A percentile compares a stretch with the other conserved stretches of the same genome.
Conservation (phyloP, 805 yeast species). For the Wickerhamiella galacta region DNA sequence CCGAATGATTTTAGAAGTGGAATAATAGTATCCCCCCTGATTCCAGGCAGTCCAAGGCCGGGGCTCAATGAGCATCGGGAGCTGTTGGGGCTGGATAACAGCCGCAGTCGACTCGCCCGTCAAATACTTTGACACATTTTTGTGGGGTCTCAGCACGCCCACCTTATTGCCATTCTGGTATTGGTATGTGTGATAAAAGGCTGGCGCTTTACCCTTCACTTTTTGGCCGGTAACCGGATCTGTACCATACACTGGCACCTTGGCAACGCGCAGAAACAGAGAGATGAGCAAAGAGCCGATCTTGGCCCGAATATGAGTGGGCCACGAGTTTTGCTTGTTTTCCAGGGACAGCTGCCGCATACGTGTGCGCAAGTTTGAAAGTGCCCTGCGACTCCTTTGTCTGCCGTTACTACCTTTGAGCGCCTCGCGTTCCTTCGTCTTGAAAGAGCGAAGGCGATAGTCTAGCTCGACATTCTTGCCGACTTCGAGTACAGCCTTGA, state of each 20-base stretch:
- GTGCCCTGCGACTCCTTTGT: slow-evolving; percentile 12
- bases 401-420: slow-evolving; percentile 28
- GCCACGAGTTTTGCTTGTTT: slow-evolving; percentile 29
- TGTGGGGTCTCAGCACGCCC: slow-evolving; percentile 69
- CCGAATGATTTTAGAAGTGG: slow-evolving; percentile 50
- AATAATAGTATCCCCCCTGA: slow-evolving; percentile 69
- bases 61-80: slow-evolving; percentile 92
- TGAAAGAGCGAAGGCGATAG: slow-evolving; percentile 25
- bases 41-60: slow-evolving; percentile 70
- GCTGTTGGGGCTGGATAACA: slow-evolving; percentile 59
- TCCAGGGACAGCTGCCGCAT: slow-evolving; percentile 16
- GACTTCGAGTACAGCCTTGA: slow-evolving; percentile 63
- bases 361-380: neutral
- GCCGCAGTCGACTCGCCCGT: slow-evolving; percentile 51
- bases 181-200: slow-evolving; percentile 78
- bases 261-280: slow-evolving; percentile 63
- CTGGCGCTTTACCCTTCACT: slow-evolving; percentile 69
- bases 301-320: slow-evolving; percentile 41
- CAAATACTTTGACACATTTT: slow-evolving; percentile 44
- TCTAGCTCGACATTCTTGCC: slow-evolving; percentile 79
- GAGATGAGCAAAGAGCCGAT: slow-evolving; percentile 71
- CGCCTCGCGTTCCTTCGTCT: slow-evolving; percentile 21
- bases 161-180: slow-evolving; percentile 60
- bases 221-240: slow-evolving; percentile 63
- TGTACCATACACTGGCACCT: slow-evolving; percentile 56